Evolutionary conservation across 2,329 filamentous ascomycete species (phyloP), one percentile per base, ranked within the genome.

Genomic region (Colletotrichum karsti): DNA sequence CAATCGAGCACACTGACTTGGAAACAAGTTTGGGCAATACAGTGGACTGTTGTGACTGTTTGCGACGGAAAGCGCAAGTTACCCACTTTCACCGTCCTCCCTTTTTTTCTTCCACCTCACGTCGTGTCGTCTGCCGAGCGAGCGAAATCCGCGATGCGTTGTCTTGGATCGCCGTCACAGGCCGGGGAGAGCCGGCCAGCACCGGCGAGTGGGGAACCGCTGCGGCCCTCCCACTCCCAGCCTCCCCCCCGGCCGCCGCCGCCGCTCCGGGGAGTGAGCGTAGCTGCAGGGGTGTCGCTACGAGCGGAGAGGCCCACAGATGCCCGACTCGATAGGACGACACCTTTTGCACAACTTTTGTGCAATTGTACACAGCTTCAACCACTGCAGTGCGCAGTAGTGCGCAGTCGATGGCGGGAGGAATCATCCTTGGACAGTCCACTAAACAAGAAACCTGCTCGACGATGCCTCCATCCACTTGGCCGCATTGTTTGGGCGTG

Each of bases 401-500:
- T 37, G 46, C 42, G 15, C 50, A 53, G 18, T 20, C 28, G 50
- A 53, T 13, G n/a, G 18, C 8, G 22, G 44, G 22, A 50, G 57
- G 56, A 54, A 30, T 54, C 48, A 61, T 65, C 63, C 63, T 61
- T 35, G 51, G 60, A 7, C 39, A 57, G 20, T 39, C 64, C 64
- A 64, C 64, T 58, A 58, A 54, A 64, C 64, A 67, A 67, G 64
- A 67, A 67, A 54, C 59, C n/a, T 67, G 53, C 13, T 58, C 35
- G 46, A 20, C 44, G 44, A 58, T 53, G 42, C 26, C 35, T 30
- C 51, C 28, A 13, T 33, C 64, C 59, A 63, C 64, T 48, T 50
- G 18, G 41, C 26, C 22, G 44, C 50, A 50, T 41, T 51, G 30
- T 30, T 35, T 26, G 46, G n/a, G 15, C 18, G 13, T 24, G 20